A percentile compares a stretch with the other conserved stretches of the same genome.
Evolutionary conservation across 495 filamentous ascomycete species (phyloP).

Genomic region (Aspergillus cavernicola): DNA sequence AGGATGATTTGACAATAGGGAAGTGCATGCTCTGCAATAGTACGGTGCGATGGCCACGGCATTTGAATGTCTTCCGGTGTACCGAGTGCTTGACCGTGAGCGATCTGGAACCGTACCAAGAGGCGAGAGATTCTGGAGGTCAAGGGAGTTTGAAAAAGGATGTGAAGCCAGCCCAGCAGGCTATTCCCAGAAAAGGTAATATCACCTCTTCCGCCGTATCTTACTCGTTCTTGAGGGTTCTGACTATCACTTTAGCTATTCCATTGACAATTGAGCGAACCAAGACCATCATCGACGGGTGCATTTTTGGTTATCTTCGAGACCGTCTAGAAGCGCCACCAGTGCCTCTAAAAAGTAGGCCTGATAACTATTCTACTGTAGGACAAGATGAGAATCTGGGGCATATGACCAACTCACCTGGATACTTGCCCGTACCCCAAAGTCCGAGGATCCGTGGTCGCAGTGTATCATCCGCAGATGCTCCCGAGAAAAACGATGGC

Average conservation of each 20-base stretch:
- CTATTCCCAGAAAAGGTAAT: conserved; percentile 25
- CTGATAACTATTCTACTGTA: conserved; percentile 8
- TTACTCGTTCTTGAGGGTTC: neutral
- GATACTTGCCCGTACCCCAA: conserved; percentile 21
- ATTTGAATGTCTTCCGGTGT: conserved; percentile 74
- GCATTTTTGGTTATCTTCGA: conserved; percentile 50
- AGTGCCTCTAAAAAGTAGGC: conserved; percentile 13
- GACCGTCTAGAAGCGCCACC: conserved; percentile 23
- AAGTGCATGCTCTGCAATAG: conserved; percentile 82
- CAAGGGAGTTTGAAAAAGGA: conserved; percentile 16
- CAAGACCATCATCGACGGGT: conserved; percentile 49
- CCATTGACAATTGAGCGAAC: conserved; percentile 47
- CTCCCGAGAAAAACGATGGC: conserved; percentile 12
- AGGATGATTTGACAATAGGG: conserved; percentile 55
- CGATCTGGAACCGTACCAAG: conserved; percentile 58
- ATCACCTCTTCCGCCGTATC: neutral
- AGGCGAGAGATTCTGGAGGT: conserved; percentile 18
- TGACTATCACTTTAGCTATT: conserved; percentile 22
- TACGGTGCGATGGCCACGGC: conserved; percentile 76
- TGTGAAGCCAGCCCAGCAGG: conserved; percentile 8
- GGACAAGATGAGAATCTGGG: conserved; percentile 14
- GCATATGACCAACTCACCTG: conserved; percentile 8
- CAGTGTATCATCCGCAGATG: conserved; percentile 30
- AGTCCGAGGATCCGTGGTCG: conserved; percentile 22
- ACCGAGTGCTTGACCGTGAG: conserved; percentile 85